Conservation (phyloP, 352 stramenopile species). For the Phytophthora melonis region DNA sequence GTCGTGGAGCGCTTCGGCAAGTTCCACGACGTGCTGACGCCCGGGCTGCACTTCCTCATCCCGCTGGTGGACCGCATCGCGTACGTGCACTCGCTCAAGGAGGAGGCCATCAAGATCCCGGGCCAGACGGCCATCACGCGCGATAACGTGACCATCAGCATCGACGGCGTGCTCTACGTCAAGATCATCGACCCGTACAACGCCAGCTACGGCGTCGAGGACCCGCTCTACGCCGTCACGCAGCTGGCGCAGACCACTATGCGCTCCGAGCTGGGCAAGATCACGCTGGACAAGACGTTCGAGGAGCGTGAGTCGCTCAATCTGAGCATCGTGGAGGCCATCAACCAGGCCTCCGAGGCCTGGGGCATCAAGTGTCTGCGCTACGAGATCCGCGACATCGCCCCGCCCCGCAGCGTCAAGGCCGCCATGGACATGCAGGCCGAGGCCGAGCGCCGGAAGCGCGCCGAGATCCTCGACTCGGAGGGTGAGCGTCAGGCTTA, state of each 20-base stretch:
- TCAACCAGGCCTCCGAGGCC: constrained; percentile 90
- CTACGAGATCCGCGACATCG: constrained; percentile 94
- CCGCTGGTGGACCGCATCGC: constrained; percentile 91
- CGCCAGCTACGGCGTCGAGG: constrained; percentile 90
- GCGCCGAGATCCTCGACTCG: constrained; percentile 92
- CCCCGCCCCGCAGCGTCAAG: constrained; percentile 86
- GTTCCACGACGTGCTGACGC: constrained; percentile 87
- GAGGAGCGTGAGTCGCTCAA: constrained; percentile 94
- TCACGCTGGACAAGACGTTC: constrained; percentile 95
- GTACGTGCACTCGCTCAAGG: constrained; percentile 94
- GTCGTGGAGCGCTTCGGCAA: constrained; percentile 94
- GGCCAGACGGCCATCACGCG: constrained; percentile 92
- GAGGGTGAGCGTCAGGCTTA: constrained; percentile 90
- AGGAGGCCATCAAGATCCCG: constrained; percentile 92
- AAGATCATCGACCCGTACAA: constrained; percentile 92
- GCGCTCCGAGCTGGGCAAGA: constrained; percentile 93
- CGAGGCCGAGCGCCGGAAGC: constrained; percentile 92
- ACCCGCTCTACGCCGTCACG: constrained; percentile 90
- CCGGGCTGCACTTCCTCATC: constrained; percentile 92
- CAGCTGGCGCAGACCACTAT: constrained; percentile 93
- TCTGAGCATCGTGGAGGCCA: constrained; percentile 91
- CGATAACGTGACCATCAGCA: constrained; percentile 93
- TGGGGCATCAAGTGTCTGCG: constrained; percentile 93
- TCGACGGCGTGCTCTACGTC: constrained; percentile 93
- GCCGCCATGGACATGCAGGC: constrained; percentile 94